Evolutionary conservation across 352 stramenopile species (phyloP).

Genomic region (Globisporangium nagaii): DNA sequence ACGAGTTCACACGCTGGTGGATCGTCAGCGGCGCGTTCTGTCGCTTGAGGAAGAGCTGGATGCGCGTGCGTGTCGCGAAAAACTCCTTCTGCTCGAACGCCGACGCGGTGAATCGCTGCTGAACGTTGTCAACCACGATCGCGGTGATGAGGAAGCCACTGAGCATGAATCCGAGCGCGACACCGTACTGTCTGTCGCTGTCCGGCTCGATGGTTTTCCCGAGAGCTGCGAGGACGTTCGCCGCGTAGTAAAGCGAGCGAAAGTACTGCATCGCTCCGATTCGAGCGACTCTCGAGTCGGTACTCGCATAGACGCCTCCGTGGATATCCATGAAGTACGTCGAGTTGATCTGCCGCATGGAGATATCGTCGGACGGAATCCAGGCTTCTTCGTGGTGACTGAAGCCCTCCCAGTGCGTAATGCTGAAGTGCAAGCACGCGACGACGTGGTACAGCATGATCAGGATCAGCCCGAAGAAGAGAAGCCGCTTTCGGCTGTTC

Average conservation of each 20-base stretch:
- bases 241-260: constrained; percentile 50
- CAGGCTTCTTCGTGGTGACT: constrained; percentile 33
- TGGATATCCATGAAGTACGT: constrained; percentile 25
- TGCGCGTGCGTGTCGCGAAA: constrained; percentile 43
- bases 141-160: constrained; percentile 63
- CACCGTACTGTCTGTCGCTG: constrained; percentile 37
- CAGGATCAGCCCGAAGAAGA: constrained; percentile 32
- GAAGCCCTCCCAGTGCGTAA: constrained; percentile 37
- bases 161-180: constrained; percentile 58
- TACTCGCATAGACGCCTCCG: constrained; percentile 12
- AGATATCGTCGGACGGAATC: constrained; percentile 42
- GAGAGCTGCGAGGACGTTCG: constrained; percentile 43
- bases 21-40: constrained; percentile 47
- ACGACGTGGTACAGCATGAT: constrained; percentile 51
- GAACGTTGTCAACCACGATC: constrained; percentile 63
- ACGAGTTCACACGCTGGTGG: constrained; percentile 55
- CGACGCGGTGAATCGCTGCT: constrained; percentile 59
- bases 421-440: constrained; percentile 47
- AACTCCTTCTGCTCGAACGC: constrained; percentile 69
- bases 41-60: constrained; percentile 59
- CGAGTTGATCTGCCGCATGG: constrained; percentile 25
- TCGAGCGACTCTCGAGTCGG: constrained; percentile 15
- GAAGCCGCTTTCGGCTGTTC: constrained; percentile 29
- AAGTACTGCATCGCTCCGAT: constrained; percentile 51
- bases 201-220: constrained; percentile 40